Evolutionary conservation across 192 early-diverging fungal genomes (phyloP).

Genomic region (Coemansia sp.): DNA sequence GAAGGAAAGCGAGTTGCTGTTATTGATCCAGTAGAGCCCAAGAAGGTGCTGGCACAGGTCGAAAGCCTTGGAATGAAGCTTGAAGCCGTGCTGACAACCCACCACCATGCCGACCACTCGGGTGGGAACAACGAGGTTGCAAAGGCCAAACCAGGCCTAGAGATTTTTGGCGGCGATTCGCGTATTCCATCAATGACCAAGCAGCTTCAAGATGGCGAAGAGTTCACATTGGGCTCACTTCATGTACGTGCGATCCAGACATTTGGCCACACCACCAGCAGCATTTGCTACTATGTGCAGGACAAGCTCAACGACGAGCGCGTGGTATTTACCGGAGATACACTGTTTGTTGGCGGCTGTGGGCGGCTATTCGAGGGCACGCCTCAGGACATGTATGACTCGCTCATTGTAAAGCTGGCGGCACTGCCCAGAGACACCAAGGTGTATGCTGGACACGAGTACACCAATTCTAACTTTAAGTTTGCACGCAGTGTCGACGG

Average conservation of each 20-base stretch:
- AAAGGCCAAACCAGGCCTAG: conserved; percentile 57
- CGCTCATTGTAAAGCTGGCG: conserved; percentile 67
- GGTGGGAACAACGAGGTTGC: conserved; percentile 72
- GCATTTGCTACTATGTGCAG: conserved; percentile 79
- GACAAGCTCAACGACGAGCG: conserved; percentile 57
- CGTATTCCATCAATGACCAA: conserved; percentile 79
- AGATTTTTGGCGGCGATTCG: conserved; percentile 83
- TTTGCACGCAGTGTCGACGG: conserved; percentile 83
- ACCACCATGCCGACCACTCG: conserved; percentile 91
- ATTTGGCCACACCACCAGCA: conserved; percentile 84
- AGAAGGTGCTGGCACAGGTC: conserved; percentile 63
- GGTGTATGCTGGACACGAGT: conserved; percentile 94
- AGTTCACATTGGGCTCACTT: conserved; percentile 76
- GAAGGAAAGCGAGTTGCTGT: conserved; percentile 66
- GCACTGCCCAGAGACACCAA: conserved; percentile 73
- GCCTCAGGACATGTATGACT: conserved; percentile 78
- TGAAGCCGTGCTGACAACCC: conserved; percentile 68
- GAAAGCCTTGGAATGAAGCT: conserved; percentile 25
- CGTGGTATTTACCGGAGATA: conserved; percentile 90
- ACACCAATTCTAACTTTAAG: conserved; percentile 70
- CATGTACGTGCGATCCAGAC: conserved; percentile 73
- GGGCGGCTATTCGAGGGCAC: conserved; percentile 95
- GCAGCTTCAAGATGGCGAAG: conserved; percentile 67
- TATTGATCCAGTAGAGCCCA: conserved; percentile 84
- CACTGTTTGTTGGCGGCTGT: conserved; percentile 80